Percentiles rank a stretch among this genome's conserved stretches.
Evolutionary conservation across 345 rosid species (phyloP).

Genomic region (Salix brachista): DNA sequence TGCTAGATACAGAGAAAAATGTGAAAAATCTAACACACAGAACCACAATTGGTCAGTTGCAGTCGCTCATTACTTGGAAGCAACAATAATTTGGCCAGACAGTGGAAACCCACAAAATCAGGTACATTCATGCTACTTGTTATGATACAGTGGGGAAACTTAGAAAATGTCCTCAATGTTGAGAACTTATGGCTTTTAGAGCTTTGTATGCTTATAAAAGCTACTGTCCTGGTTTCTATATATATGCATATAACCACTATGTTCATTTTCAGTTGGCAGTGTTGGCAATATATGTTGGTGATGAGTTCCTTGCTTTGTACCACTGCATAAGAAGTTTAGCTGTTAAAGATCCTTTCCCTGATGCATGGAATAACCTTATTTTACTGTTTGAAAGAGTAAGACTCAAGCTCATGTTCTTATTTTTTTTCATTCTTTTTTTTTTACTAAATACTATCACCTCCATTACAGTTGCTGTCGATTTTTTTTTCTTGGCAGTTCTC

Average conservation of each 20-base stretch:
- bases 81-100: slow-evolving; percentile 70
- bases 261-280: slow-evolving; percentile 64
- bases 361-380: slow-evolving; percentile 74
- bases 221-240: neutral
- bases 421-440: neutral
- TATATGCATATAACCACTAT: slow-evolving; percentile 2
- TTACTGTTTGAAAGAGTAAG: slow-evolving; percentile 78
- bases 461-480: neutral
- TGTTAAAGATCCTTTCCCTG: slow-evolving; percentile 88
- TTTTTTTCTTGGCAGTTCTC: slow-evolving; percentile 9
- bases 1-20: slow-evolving; percentile 77
- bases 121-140: slow-evolving; percentile 30
- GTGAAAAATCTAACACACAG: slow-evolving; percentile 34
- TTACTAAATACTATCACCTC: neutral
- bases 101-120: slow-evolving; percentile 94
- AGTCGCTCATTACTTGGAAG: slow-evolving; percentile 69
- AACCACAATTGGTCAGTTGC: slow-evolving; percentile 76
- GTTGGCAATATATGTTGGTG: slow-evolving; percentile 82
- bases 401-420: neutral
- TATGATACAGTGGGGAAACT: neutral
- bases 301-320: slow-evolving; percentile 81
- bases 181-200: neutral
- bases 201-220: neutral
- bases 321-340: slow-evolving; percentile 94
- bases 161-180: neutral